A percentile compares a stretch with the other conserved stretches of the same genome.
Conservation (phyloP, 2,329 filamentous ascomycete genomes). For the Mycosphaerella sp. region DNA sequence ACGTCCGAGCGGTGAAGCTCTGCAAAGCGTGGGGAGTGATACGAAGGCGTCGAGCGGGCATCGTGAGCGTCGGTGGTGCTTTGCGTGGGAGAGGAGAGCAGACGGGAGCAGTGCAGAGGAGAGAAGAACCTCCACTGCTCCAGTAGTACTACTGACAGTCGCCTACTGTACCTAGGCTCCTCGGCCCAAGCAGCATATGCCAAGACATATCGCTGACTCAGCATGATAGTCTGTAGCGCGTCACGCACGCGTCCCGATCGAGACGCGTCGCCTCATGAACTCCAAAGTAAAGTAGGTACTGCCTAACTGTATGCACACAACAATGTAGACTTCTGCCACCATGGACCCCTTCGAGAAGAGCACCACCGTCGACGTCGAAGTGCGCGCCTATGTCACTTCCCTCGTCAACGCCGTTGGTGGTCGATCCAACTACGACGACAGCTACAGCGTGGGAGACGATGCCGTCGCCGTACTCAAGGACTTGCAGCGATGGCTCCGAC, state of each 20-base stretch:
- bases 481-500: constrained; percentile 88
- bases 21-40: constrained; percentile 2
- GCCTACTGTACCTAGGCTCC: too few relatives aligned
- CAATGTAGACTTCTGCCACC: not conserved
- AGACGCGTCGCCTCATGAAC: not conserved
- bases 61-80: not conserved
- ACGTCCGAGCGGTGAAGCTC: constrained; percentile 3
- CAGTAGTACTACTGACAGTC: too few relatives aligned
- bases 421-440: constrained; percentile 30
- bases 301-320: not conserved
- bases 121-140: too few relatives aligned
- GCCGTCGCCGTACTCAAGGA: constrained; percentile 87
- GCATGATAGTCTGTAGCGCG: too few relatives aligned
- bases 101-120: not conserved
- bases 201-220: not conserved
- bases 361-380: constrained; percentile 70
- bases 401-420: constrained; percentile 74
- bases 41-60: constrained; percentile 8
- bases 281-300: too few relatives aligned
- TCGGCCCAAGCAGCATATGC: too few relatives aligned
- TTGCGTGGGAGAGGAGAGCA: not conserved
- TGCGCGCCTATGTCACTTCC: constrained; percentile 87
- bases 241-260: not conserved
- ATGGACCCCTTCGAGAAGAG: constrained; percentile 21
- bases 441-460: constrained; percentile 87